These are phyloP conservation scores for Adansonia rubrostipa DNA, from an alignment of 441 rosid genomes.

Conservation along the genomic window DNA sequence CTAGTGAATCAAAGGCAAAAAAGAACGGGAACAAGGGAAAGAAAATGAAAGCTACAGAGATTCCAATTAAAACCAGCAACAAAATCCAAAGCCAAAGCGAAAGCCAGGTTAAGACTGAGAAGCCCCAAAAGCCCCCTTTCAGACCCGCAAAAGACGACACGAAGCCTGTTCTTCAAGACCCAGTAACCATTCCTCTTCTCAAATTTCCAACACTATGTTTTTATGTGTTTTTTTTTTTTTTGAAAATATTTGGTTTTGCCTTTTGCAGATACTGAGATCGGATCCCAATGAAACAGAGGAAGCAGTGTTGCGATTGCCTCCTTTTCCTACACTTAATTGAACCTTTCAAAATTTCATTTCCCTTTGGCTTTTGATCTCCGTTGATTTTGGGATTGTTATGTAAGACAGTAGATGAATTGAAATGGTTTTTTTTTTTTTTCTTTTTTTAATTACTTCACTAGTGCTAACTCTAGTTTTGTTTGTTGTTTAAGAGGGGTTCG, in stretches of 20 bases:
- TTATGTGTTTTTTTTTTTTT: not conserved
- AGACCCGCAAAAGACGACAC: conserved; percentile 62
- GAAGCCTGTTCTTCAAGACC: conserved; percentile 65
- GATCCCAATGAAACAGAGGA: conserved; percentile 84
- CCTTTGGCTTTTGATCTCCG: not conserved
- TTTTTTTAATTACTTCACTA: not conserved
- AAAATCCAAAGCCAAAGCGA: conserved; percentile 24
- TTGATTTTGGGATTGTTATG: not conserved
- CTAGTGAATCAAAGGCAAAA: not conserved
- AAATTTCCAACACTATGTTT: not conserved
- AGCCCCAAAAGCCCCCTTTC: conserved; percentile 47
- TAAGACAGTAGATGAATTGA: not conserved
- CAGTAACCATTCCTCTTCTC: conserved; percentile 40
- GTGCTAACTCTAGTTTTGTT: not conserved
- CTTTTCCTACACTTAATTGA: conserved; percentile 40
- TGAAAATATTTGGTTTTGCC: not conserved
- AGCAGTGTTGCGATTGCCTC: conserved; percentile 74
- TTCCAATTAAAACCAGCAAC: conserved; percentile 21
- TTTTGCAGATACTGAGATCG: conserved; percentile 65
- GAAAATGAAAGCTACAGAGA: conserved; percentile 40
- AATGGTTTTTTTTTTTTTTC: not conserved
- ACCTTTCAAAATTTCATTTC: not conserved
- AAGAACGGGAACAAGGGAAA: not conserved
- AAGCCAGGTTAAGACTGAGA: conserved; percentile 9
- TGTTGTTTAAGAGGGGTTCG: not conserved